Conservation (phyloP, 495 filamentous ascomycete species). For the Corynascus novoguineensis region DNA sequence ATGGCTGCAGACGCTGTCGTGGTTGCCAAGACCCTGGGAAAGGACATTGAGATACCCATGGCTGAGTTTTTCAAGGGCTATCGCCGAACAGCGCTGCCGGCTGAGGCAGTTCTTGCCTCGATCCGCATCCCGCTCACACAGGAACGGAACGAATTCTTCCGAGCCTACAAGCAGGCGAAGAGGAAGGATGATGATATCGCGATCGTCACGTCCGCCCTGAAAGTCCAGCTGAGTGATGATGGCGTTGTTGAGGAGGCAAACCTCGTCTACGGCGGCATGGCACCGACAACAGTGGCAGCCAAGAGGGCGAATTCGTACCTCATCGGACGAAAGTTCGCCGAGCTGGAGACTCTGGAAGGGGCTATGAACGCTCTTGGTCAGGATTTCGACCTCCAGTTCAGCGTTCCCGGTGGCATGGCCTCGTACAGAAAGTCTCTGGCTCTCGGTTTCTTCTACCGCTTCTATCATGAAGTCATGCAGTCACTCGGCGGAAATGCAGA, state of each 20-base stretch:
- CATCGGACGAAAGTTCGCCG: conserved; percentile 69
- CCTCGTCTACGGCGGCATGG: conserved; percentile 88
- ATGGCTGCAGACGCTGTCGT: conserved; percentile 79
- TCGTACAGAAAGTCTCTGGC: conserved; percentile 89
- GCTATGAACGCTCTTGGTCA: conserved; percentile 78
- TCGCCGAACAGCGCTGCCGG: conserved; percentile 72
- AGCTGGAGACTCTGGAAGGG: conserved; percentile 76
- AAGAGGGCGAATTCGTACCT: conserved; percentile 68
- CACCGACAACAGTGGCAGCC: conserved; percentile 75
- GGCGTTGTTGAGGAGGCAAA: conserved; percentile 64
- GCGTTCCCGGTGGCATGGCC: conserved; percentile 93
- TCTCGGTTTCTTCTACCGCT: conserved; percentile 81
- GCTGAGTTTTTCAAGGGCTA: conserved; percentile 89
- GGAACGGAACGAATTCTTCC: conserved; percentile 63
- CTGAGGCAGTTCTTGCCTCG: conserved; percentile 76
- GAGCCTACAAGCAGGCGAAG: conserved; percentile 91
- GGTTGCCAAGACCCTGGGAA: conserved; percentile 64
- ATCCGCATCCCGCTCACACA: conserved; percentile 75
- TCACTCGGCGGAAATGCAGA: conserved; percentile 49
- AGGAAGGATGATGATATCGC: conserved; percentile 96
- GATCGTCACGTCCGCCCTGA: conserved; percentile 81
- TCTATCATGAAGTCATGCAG: conserved; percentile 64
- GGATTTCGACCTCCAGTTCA: conserved; percentile 80
- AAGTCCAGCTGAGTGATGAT: conserved; percentile 58
- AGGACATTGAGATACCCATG: conserved; percentile 82